phyloP scores from a whole-genome alignment of 768 basidiomycete species.

The Trametes cubensis region DNA sequence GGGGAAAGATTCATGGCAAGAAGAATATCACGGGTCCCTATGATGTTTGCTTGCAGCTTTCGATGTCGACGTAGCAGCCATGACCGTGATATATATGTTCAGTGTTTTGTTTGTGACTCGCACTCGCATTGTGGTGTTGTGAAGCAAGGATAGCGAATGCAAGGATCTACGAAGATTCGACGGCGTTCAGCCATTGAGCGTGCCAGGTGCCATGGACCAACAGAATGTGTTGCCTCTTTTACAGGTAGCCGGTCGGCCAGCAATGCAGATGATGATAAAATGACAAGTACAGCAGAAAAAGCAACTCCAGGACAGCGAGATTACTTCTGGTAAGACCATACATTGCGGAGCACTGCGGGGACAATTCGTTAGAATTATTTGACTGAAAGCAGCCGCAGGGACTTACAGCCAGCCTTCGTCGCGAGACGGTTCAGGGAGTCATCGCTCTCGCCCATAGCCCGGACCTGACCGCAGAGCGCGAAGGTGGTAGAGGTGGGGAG shows the following conservation, averaged over 20 bases:
- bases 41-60: not conserved
- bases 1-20: constrained; percentile 13
- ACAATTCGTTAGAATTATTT: not conserved
- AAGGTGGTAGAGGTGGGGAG: constrained; percentile 83
- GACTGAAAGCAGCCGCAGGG: not conserved
- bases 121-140: not conserved
- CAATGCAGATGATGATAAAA: constrained; percentile 19
- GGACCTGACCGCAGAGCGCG: constrained; percentile 91
- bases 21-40: not conserved
- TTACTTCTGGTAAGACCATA: constrained; percentile 97
- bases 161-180: no score
- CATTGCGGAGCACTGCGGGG: constrained; percentile 84
- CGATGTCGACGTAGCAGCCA: not conserved
- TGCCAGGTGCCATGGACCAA: not conserved
- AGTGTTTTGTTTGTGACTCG: not conserved
- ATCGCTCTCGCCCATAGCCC: constrained; percentile 94
- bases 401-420: constrained; percentile 92
- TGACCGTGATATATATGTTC: no score
- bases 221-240: constrained; percentile 11
- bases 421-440: constrained; percentile 96
- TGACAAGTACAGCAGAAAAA: constrained; percentile 28
- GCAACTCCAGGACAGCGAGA: constrained; percentile 19
- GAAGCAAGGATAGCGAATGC: not conserved
- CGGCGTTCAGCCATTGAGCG: no score
- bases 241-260: constrained; percentile 9